Evolutionary conservation across 2,329 filamentous ascomycete species (phyloP).

Genomic region (Mycogone perniciosa): DNA sequence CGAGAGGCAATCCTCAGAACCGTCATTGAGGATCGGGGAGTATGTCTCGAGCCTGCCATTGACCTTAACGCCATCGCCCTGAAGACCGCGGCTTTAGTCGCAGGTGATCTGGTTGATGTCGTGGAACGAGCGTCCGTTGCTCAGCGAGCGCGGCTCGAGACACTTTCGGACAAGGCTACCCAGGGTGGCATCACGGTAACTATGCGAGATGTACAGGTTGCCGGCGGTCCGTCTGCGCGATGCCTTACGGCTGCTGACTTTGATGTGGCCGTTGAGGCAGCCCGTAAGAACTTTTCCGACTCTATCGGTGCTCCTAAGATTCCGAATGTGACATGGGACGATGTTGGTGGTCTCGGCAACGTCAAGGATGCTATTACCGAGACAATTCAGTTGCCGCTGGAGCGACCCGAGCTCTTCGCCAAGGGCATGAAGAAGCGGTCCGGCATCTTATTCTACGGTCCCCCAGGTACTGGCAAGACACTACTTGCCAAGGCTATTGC

Average conservation of each 20-base stretch:
- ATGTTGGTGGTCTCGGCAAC: constrained; percentile 86
- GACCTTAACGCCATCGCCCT: constrained; percentile 80
- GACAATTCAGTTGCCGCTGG: constrained; percentile 88
- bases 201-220: constrained; percentile 76
- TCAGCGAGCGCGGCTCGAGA: constrained; percentile 67
- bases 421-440: constrained; percentile 98
- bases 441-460: constrained; percentile 86
- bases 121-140: constrained; percentile 83
- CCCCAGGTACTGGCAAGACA: constrained; percentile 87
- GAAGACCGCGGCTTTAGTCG: constrained; percentile 92
- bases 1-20: constrained; percentile 78
- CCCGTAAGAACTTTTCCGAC: constrained; percentile 95
- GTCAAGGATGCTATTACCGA: constrained; percentile 97
- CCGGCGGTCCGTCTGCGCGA: constrained; percentile 72
- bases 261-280: constrained; percentile 87
- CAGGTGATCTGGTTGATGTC: constrained; percentile 89
- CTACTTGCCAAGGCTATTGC: constrained; percentile 89
- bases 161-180: constrained; percentile 50
- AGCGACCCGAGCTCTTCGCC: constrained; percentile 87
- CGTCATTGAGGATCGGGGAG: constrained; percentile 68
- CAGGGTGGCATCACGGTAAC: constrained; percentile 44
- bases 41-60: constrained; percentile 75
- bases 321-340: constrained; percentile 92
- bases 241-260: constrained; percentile 80
- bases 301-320: constrained; percentile 97